Evolutionary conservation across 441 rosid species (phyloP).

Genomic region (Bocquillonia castaneifolia): DNA sequence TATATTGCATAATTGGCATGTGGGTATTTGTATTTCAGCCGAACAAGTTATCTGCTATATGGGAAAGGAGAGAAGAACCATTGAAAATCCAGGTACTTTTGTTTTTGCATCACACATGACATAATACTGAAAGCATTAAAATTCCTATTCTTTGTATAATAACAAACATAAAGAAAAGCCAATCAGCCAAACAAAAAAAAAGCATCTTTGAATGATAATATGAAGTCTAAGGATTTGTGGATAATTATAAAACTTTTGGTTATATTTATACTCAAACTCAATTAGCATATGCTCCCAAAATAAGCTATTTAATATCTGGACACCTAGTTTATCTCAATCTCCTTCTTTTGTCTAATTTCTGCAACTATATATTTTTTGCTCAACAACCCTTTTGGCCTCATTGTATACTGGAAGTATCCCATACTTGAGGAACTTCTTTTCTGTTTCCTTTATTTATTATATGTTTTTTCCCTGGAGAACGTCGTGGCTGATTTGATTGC

Average conservation of each 20-base stretch:
- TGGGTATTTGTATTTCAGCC: slow-evolving; percentile 51
- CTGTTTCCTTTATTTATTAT: background rate
- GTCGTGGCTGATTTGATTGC: slow-evolving; percentile 17
- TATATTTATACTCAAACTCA: slow-evolving; percentile 16
- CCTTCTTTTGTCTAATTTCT: slow-evolving; percentile 18
- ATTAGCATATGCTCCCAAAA: slow-evolving; percentile 31
- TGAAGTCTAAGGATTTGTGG: slow-evolving; percentile 31
- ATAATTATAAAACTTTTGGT: slow-evolving; percentile 40
- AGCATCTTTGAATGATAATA: slow-evolving; percentile 43
- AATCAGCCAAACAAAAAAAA: slow-evolving; percentile 37
- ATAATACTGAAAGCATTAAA: slow-evolving; percentile 29
- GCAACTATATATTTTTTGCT: slow-evolving; percentile 21
- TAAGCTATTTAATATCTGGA: slow-evolving; percentile 10
- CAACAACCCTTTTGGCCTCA: slow-evolving; percentile 22
- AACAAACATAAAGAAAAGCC: slow-evolving; percentile 31
- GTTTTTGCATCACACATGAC: slow-evolving; percentile 45
- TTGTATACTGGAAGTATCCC: slow-evolving; percentile 16
- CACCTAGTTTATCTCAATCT: slow-evolving; percentile 20
- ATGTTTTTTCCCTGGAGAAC: background rate
- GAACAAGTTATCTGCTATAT: slow-evolving; percentile 58
- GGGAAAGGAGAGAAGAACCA: slow-evolving; percentile 31
- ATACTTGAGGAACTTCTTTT: slow-evolving; percentile 5
- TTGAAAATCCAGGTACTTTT: slow-evolving; percentile 34
- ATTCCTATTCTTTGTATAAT: slow-evolving; percentile 35
- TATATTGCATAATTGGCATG: slow-evolving; percentile 45